Conservation (phyloP, 176 grass and related monocot genomes). For the Eleusine coracana region DNA sequence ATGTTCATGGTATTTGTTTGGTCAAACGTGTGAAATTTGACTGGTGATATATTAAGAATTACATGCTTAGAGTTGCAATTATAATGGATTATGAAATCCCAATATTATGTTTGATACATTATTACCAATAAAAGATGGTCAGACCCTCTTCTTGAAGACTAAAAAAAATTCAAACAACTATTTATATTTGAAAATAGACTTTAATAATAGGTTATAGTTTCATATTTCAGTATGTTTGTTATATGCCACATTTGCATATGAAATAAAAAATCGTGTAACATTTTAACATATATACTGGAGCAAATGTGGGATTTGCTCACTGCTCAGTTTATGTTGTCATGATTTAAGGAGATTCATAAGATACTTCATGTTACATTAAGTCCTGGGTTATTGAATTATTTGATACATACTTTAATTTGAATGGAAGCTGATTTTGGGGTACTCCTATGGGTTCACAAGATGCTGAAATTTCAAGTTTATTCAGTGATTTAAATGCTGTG, state of each 20-base stretch:
- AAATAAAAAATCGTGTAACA: constrained; percentile 19
- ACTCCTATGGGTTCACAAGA: background rate
- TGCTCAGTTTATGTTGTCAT: background rate
- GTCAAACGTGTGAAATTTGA: background rate
- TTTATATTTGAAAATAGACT: constrained; percentile 5
- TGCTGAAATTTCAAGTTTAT: background rate
- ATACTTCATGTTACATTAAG: background rate
- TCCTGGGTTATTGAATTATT: too few species aligned
- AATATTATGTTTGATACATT: background rate
- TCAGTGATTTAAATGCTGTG: constrained; percentile 15
- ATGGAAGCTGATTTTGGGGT: too few species aligned
- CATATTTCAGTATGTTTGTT: constrained; percentile 23
- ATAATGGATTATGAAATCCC: too few species aligned
- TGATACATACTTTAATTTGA: background rate
- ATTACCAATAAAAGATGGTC: background rate
- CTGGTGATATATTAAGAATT: background rate
- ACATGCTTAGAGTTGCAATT: constrained; percentile 2
- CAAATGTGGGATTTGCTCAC: background rate
- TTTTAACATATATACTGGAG: constrained; percentile 10
- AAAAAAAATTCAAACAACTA: background rate
- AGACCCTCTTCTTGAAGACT: background rate
- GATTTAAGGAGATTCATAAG: background rate
- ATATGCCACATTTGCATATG: background rate
- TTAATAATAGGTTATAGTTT: background rate
- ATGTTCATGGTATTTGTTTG: constrained; percentile 4